Percentiles rank a stretch among this genome's conserved stretches.
These are phyloP conservation scores for Salix koriyanagi DNA, from an alignment of 345 rosid genomes.

Conservation along the genomic window DNA sequence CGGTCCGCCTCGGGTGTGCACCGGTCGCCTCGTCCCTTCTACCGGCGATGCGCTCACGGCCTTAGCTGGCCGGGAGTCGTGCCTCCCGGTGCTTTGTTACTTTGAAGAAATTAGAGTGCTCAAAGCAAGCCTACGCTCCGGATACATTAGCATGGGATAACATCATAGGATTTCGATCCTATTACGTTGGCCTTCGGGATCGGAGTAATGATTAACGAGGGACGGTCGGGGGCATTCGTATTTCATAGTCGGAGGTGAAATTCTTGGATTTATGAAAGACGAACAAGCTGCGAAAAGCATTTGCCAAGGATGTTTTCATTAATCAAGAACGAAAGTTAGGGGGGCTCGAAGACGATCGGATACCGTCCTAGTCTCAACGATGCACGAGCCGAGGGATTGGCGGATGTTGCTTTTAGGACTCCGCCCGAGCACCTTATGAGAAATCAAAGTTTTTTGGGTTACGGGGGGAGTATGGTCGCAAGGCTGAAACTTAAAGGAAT, in stretches of 20 bases:
- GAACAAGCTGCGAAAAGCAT: not conserved
- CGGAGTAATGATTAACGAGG: not conserved
- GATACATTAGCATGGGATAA: constrained; percentile 46
- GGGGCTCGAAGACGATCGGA: not conserved
- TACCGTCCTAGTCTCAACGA: constrained; percentile 5
- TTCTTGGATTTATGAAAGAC: not conserved
- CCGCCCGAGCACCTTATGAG: not conserved
- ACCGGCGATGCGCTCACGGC: too few relatives aligned
- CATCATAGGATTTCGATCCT: constrained; percentile 1
- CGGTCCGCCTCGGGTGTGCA: too few relatives aligned
- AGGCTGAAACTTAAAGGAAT: too few relatives aligned
- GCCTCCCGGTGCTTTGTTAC: too few relatives aligned
- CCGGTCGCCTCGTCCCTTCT: too few relatives aligned
- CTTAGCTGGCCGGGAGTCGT: too few relatives aligned
- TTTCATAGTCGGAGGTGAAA: not conserved
- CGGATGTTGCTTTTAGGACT: constrained; percentile 28
- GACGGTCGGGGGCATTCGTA: not conserved
- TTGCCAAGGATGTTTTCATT: not conserved
- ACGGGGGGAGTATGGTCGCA: not conserved
- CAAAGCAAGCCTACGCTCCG: constrained; percentile 44
- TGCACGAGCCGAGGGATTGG: constrained; percentile 23
- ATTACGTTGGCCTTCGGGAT: not conserved
- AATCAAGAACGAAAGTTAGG: not conserved
- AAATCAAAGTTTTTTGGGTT: too few relatives aligned
- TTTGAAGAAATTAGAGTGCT: constrained; percentile 52